Base-by-base conservation (phyloP, 2,329 filamentous ascomycete genomes). In the Cladophialophora chaetospira region DNA sequence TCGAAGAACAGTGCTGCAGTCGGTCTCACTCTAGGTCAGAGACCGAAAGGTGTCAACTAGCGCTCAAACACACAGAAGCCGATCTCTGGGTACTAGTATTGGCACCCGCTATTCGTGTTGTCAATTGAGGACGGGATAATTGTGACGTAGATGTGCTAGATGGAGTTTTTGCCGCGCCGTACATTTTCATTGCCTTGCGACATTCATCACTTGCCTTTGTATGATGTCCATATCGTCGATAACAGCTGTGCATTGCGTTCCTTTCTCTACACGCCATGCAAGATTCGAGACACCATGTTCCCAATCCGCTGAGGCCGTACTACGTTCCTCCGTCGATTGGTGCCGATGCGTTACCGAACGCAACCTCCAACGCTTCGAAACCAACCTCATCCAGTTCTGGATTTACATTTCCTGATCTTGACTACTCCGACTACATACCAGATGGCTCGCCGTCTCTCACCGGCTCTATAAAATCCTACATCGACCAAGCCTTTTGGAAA, bases 401-500 rank as follows among this genome's bases (percentile, higher is more conserved):
- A 65, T 74, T 78, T 53, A 79, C 77, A 66, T 79, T 84, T 67
- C 87, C 88, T 50, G 93, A 97, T 70, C 81, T 97, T 62, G 93
- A 97, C 75, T 96, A 96, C 78, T 88, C 89, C 64, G 89, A 91
- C 65, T 95, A 95, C 71, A 78, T 96, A 19, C 81, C 87, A 36
- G 90, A 95, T 56, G 78, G 83, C 19, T 89, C 88, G 25, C 89
- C 88, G 0, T 89, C 89, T 0, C 81, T 86, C 25, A 80, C 91
- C 9, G 87, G 89, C 65, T 88, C 88, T 62, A 79, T 88, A 40
- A 89, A 88, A 70, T 86, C 88, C 61, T 76, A 96, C 59, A 70
- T 96, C 45, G 91, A 97, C 70, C 87, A 92, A 71, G 84, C 94
- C 63, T 71, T 96, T 72, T 95, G 92, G 86, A 93, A 94, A 70